Evolutionary conservation across 768 basidiomycete genomes (phyloP).

Genomic region (Trametes elegans): DNA sequence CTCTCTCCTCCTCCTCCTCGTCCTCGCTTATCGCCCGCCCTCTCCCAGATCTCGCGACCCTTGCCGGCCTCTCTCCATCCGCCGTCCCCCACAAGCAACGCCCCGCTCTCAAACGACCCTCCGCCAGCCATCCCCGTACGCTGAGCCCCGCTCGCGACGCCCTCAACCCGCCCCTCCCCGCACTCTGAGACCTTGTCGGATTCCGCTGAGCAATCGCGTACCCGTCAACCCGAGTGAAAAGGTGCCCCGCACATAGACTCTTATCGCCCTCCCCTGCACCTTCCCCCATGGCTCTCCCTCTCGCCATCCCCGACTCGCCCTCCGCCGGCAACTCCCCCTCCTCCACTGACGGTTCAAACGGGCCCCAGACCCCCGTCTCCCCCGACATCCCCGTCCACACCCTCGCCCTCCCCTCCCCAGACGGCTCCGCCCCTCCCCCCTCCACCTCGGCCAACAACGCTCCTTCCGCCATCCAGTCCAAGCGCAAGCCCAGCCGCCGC

Average conservation of each 20-base stretch:
- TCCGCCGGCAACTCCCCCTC: slow-evolving; percentile 38
- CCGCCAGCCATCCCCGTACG: slow-evolving; percentile 38
- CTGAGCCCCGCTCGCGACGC: slow-evolving; percentile 43
- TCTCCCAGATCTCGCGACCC: slow-evolving; percentile 83
- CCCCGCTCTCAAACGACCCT: slow-evolving; percentile 21
- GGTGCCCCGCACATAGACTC: slow-evolving; percentile 16
- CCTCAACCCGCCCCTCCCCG: slow-evolving; percentile 27
- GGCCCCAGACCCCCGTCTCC: slow-evolving; percentile 50
- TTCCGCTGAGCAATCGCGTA: slow-evolving; percentile 50
- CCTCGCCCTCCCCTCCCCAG: slow-evolving; percentile 35
- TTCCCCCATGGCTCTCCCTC: slow-evolving; percentile 41
- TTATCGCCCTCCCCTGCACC: slow-evolving; percentile 17
- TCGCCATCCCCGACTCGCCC: slow-evolving; percentile 39
- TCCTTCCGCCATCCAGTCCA: slow-evolving; percentile 40
- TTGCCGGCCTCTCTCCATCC: slow-evolving; percentile 76
- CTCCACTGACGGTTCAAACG: slow-evolving; percentile 42
- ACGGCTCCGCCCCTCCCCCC: slow-evolving; percentile 20
- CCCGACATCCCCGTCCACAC: slow-evolving; percentile 36
- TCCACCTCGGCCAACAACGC: slow-evolving; percentile 21
- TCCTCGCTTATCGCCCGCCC: slow-evolving; percentile 8
- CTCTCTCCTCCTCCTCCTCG: not conserved
- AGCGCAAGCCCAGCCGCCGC: slow-evolving; percentile 81
- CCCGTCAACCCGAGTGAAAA: slow-evolving; percentile 33
- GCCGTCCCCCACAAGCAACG: slow-evolving; percentile 25
- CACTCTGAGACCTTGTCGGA: slow-evolving; percentile 47